Conservation (phyloP, 2,329 filamentous ascomycete species). For the Fusarium odoratissimum region DNA sequence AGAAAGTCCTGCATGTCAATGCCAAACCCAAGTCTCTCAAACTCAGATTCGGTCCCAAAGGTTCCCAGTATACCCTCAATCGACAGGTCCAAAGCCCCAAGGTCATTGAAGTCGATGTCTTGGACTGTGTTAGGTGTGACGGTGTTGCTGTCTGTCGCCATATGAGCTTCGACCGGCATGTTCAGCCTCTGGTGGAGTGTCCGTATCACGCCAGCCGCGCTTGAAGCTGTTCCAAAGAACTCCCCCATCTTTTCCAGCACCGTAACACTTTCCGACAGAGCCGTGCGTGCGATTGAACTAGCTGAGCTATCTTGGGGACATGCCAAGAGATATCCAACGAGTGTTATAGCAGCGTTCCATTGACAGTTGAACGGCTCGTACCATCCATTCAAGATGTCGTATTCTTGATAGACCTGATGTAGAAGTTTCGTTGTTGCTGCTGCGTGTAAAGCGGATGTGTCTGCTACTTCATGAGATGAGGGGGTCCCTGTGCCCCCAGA, state of each 20-base stretch:
- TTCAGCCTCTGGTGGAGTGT: background rate
- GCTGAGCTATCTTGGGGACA: fast-evolving
- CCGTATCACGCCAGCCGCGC: background rate
- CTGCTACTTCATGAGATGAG: background rate
- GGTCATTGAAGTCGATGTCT: fast-evolving
- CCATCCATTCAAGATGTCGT: background rate
- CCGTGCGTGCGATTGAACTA: background rate
- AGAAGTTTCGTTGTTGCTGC: background rate
- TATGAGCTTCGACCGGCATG: fast-evolving
- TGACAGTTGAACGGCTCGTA: background rate
- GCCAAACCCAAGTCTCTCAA: fast-evolving
- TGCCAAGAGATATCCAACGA: background rate
- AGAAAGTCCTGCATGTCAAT: background rate
- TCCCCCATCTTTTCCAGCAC: background rate
- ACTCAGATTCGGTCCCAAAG: background rate
- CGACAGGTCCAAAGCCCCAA: fast-evolving
- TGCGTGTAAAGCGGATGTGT: background rate
- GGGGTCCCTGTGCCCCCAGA: fast-evolving
- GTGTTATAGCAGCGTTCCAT: background rate
- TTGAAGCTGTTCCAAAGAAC: background rate
- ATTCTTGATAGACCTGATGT: background rate
- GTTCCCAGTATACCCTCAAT: background rate
- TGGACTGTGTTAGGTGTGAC: fast-evolving
- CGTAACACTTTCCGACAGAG: background rate
- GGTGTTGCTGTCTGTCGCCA: fast-evolving